phyloP scores from a whole-genome alignment of 495 filamentous ascomycete genomes.

The Neurospora sp. region DNA sequence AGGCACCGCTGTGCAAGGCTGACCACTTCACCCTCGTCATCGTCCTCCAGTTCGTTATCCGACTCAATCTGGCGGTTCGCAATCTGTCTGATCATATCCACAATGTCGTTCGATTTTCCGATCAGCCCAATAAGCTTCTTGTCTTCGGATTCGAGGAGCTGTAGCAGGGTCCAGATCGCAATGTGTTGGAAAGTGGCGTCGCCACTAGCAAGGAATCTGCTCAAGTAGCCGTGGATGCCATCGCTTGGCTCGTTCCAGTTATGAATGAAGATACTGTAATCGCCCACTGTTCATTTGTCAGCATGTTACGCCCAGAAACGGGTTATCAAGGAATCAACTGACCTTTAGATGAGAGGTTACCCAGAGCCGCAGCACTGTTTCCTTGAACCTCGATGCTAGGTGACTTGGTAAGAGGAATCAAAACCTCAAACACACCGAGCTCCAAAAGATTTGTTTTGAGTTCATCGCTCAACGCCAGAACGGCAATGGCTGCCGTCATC shows the following conservation, averaged over 20 bases:
- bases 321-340: conserved; percentile 14
- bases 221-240: conserved; percentile 90
- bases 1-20: conserved; percentile 81
- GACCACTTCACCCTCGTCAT: conserved; percentile 85
- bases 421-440: conserved; percentile 89
- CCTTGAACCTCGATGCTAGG: conserved; percentile 97
- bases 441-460: conserved; percentile 86
- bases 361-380: conserved; percentile 91
- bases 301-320: not conserved
- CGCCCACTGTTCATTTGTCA: conserved; percentile 55
- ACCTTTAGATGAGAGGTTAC: conserved; percentile 97
- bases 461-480: conserved; percentile 93
- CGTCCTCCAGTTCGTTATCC: conserved; percentile 79
- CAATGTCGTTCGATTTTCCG: conserved; percentile 74
- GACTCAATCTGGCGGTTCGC: conserved; percentile 84
- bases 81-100: conserved; percentile 82
- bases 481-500: conserved; percentile 98
- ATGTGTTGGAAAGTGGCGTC: conserved; percentile 99
- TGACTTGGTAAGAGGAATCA: conserved; percentile 90
- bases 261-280: conserved; percentile 91
- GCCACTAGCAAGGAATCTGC: conserved; percentile 82
- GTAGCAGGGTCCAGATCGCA: conserved; percentile 94
- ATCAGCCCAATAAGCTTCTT: conserved; percentile 75
- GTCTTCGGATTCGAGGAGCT: conserved; percentile 91
- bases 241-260: conserved; percentile 89